Percentiles rank a stretch among this genome's conserved stretches.
These are phyloP conservation scores for Barbarea vulgaris DNA, from an alignment of 345 rosid genomes.

Conservation along the genomic window DNA sequence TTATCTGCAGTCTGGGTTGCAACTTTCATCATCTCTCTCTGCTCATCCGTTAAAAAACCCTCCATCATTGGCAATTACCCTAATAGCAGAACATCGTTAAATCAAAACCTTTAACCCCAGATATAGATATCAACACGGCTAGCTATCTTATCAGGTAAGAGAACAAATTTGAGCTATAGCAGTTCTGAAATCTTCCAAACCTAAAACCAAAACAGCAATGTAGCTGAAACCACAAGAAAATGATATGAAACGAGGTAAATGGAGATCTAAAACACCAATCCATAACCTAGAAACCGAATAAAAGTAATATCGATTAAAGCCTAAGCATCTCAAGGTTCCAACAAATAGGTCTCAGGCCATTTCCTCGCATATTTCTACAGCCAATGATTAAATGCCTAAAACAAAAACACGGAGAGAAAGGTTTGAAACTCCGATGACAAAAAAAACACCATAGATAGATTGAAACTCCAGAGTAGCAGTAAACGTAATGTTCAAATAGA, in stretches of 20 bases:
- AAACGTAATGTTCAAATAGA: constrained; percentile 8
- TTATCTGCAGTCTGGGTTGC: constrained; percentile 60
- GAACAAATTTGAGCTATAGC: constrained; percentile 6
- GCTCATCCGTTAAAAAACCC: constrained; percentile 82
- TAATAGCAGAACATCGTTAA: neutral
- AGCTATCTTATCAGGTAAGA: neutral
- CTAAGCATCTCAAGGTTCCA: neutral
- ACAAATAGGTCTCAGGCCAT: neutral
- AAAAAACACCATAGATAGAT: neutral
- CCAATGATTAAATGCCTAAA: neutral
- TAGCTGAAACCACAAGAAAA: neutral
- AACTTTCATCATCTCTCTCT: constrained; percentile 77
- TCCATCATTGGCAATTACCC: constrained; percentile 50
- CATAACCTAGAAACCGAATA: neutral
- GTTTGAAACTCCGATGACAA: neutral
- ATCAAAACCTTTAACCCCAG: neutral
- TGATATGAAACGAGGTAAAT: neutral
- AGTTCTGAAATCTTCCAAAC: neutral
- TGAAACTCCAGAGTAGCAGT: neutral
- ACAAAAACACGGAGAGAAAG: constrained; percentile 1
- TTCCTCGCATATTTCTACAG: neutral
- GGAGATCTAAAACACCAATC: constrained; percentile 17
- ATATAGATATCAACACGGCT: neutral
- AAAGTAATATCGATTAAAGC: neutral
- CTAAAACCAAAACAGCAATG: neutral